Conservation (phyloP, 2,329 filamentous ascomycete species). For the Penicillium sp. region DNA sequence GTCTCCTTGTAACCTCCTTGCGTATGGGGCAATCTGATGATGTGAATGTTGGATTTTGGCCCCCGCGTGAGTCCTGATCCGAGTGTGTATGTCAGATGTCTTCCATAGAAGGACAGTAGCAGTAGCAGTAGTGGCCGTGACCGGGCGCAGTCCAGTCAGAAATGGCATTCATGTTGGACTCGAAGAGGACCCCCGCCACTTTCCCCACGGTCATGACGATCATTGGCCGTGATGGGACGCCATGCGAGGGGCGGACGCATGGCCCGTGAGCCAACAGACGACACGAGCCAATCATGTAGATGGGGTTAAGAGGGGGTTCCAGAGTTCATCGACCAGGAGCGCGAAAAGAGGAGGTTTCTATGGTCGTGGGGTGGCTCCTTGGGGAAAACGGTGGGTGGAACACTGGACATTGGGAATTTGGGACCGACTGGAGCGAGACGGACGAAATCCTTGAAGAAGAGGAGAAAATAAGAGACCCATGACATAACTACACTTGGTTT, state of each 20-base stretch:
- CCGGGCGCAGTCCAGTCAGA: neutral
- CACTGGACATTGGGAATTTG: neutral
- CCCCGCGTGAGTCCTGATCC: neutral
- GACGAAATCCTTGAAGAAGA: neutral
- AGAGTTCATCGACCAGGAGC: constrained; percentile 2
- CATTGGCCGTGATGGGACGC: constrained; percentile 29
- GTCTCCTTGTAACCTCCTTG: neutral
- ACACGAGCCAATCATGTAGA: constrained; percentile 23
- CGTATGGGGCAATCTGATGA: constrained; percentile 3
- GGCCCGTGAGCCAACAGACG: constrained; percentile 27
- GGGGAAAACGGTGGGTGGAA: constrained; percentile 10
- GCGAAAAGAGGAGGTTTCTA: constrained; percentile 17
- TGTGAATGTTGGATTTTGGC: neutral
- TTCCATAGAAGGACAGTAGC: neutral
- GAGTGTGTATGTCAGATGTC: too few relatives aligned
- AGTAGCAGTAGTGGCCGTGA: neutral
- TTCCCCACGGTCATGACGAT: constrained; percentile 22
- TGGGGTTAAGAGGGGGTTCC: constrained; percentile 7
- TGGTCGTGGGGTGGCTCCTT: constrained; percentile 23
- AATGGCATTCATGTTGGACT: constrained; percentile 10
- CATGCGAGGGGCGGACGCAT: constrained; percentile 38
- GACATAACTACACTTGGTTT: constrained; percentile 1
- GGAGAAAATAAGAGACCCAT: neutral
- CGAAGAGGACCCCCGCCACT: constrained; percentile 30
- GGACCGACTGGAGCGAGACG: neutral